Evolutionary conservation across 2,329 filamentous ascomycete species (phyloP), one percentile per base, ranked within the genome.

Genomic region (Xylaria hypoxylon): DNA sequence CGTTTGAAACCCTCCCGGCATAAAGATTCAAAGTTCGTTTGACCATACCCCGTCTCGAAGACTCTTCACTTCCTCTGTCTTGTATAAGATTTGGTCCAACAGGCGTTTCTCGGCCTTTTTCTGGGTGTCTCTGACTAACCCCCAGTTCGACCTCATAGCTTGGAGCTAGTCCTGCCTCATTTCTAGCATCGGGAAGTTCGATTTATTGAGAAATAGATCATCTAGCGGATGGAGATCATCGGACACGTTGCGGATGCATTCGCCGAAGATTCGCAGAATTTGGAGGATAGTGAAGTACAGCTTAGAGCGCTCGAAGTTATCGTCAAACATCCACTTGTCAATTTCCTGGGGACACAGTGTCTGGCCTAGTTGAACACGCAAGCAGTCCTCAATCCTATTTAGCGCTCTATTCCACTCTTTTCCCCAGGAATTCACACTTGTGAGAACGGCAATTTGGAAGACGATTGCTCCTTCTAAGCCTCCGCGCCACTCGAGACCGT

Each of bases 21-120:
- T 22, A 24, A 24, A 13, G 33, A 17, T 1, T 45, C 17, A 13
- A 3, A 26, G 47, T 26, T 45, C 17, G 15, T 53, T 13, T 7
- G 13, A 35, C 4, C 15, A 40, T 53, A 62, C 59, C 40, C 59
- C 59, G 8, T 62, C 59, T 1, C 59, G 59, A 17, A 62, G 50
- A 31, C 59, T 62, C 15, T 62, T 62, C 11, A 62, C 31, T 17
- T 62, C 59, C 3, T 62, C 59, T 8, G 59, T 62, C 22, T 62
- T 62, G 2, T 38, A 6, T 22, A 17, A 19, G 5, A 62, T 48
- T 28, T 40, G 26, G 11, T n/a, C 31, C 19, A 62, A 31, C 24
- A 62, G 11, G 2, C 6, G 13, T 47, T 55, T 7, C 42, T 55
- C 40, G 15, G 59, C 59, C 22, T 19, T 7, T 40, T 40, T 40